These are phyloP conservation scores for Diplodia corticola DNA, from an alignment of 2,329 filamentous ascomycete species.

Conservation along the genomic window DNA sequence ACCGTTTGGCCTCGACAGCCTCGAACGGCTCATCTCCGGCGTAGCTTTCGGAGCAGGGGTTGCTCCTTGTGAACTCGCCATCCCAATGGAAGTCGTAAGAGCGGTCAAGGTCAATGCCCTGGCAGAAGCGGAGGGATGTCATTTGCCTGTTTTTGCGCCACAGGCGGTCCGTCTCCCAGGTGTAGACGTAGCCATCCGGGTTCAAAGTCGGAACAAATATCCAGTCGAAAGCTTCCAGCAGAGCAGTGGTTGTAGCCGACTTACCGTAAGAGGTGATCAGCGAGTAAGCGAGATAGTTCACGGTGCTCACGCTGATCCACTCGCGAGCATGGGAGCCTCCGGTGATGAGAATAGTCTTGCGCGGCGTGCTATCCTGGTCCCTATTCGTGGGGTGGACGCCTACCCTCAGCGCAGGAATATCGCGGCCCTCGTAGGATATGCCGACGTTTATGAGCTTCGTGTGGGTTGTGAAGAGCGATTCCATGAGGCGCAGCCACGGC, in stretches of 20 bases:
- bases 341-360: conserved; percentile 77
- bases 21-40: conserved; percentile 82
- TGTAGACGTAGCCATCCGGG: conserved; percentile 91
- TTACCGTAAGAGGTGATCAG: conserved; percentile 83
- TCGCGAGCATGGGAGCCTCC: conserved; percentile 92
- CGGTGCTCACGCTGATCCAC: conserved; percentile 92
- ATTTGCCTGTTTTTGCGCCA: conserved; percentile 94
- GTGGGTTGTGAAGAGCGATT: conserved; percentile 84
- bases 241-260: conserved; percentile 66
- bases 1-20: conserved; percentile 71
- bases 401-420: conserved; percentile 79
- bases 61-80: conserved; percentile 60
- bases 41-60: conserved; percentile 90
- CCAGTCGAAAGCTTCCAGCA: conserved; percentile 83
- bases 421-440: conserved; percentile 82
- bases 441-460: conserved; percentile 75
- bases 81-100: conserved; percentile 86
- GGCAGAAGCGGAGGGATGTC: conserved; percentile 79
- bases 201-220: conserved; percentile 87
- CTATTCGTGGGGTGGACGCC: conserved; percentile 60
- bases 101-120: conserved; percentile 85
- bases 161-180: conserved; percentile 85
- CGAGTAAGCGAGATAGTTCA: conserved; percentile 87
- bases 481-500: conserved; percentile 89
- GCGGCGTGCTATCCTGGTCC: conserved; percentile 49